These are phyloP conservation scores for Rhizopus sp. DNA, from an alignment of 371 early-diverging fungal species.

Conservation along the genomic window DNA sequence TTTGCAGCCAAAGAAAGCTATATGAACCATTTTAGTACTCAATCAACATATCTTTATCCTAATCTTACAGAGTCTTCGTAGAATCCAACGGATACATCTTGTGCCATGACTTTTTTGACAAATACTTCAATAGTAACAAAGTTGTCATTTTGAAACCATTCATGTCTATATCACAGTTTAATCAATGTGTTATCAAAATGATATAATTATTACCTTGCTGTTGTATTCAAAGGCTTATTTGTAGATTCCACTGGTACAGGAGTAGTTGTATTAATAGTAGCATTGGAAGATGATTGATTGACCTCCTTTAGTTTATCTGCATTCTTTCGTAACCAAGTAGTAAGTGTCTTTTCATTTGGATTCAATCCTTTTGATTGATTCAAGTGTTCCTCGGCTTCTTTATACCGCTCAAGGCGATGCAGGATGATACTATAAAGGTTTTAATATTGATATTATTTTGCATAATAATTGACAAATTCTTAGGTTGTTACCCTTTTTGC, in stretches of 20 bases:
- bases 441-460: not conserved
- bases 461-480: not conserved
- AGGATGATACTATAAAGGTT: conserved; percentile 47
- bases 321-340: conserved; percentile 60
- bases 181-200: too few species aligned
- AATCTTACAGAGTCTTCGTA: conserved; percentile 53
- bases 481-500: conserved; percentile 54
- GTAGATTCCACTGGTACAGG: conserved; percentile 6
- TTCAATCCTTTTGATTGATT: conserved; percentile 53
- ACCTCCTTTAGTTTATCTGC: conserved; percentile 37
- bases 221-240: conserved; percentile 5
- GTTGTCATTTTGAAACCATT: conserved; percentile 96
- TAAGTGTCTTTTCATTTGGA: conserved; percentile 55
- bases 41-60: too few species aligned
- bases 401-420: conserved; percentile 50
- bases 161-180: conserved; percentile 65
- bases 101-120: conserved; percentile 80
- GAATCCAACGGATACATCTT: conserved; percentile 70
- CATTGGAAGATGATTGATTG: not conserved
- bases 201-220: conserved; percentile 2
- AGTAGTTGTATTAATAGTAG: not conserved
- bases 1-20: conserved; percentile 78
- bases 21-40: not conserved
- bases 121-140: conserved; percentile 87
- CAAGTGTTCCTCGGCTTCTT: conserved; percentile 57